Evolutionary conservation across 176 grass and related monocot species (phyloP).

Genomic region (Rhynchospora pubera): DNA sequence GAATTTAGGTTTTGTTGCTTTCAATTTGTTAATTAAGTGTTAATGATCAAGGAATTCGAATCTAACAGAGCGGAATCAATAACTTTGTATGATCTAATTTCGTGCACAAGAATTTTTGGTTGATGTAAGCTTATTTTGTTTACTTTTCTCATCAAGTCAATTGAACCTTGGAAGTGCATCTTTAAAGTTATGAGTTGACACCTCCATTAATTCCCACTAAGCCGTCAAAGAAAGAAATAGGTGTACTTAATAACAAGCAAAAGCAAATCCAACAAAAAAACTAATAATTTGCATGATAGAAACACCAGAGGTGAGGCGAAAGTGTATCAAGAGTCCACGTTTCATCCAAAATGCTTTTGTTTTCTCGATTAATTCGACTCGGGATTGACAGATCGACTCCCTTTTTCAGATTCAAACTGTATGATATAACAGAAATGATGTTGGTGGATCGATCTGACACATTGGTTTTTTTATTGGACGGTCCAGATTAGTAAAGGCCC

Average conservation of each 20-base stretch:
- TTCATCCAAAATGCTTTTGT: background rate
- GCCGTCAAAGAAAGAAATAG: slow-evolving; percentile 8
- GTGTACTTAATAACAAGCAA: background rate
- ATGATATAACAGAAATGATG: too few relatives aligned
- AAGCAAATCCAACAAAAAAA: background rate
- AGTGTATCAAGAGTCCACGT: background rate
- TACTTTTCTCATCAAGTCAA: background rate
- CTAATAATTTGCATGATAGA: slow-evolving; percentile 25
- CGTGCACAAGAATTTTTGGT: background rate
- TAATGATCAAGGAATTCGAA: background rate
- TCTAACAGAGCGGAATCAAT: background rate
- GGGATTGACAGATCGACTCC: too few relatives aligned
- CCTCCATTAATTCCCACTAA: slow-evolving; percentile 15
- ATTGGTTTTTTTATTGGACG: too few relatives aligned
- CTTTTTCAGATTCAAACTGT: too few relatives aligned
- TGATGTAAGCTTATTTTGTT: background rate
- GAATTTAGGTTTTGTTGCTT: background rate
- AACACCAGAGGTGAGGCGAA: background rate
- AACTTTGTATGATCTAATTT: background rate
- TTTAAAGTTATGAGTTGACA: background rate
- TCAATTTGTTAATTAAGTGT: background rate
- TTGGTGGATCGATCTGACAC: too few relatives aligned
- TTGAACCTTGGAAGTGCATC: background rate
- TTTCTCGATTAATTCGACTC: too few relatives aligned
- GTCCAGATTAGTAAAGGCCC: too few relatives aligned